Base-by-base conservation (phyloP, 2,329 filamentous ascomycete species). In the Phaeosphaeriaceae sp. region DNA sequence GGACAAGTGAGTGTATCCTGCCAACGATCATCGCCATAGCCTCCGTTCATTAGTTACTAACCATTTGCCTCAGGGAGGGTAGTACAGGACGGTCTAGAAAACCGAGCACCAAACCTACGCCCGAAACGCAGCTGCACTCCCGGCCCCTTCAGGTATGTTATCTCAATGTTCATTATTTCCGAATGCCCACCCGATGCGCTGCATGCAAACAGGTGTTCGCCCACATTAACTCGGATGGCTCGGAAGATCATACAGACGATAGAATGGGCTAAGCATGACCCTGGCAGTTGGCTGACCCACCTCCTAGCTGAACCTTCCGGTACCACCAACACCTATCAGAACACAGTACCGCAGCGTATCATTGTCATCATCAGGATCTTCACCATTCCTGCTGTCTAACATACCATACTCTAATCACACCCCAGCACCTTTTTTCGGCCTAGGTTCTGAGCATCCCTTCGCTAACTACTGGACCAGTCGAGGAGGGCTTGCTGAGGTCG, bases 391-490 rank as follows among this genome's bases (percentile, higher is more conserved):
- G 9, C 77, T 92, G 37, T 90, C 88, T 42, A 86, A 90, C 63
- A 82, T 91, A 2, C 87, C 88, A 0, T 89, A 88, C 66, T 88
- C 88, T 0, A 79, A 83, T 34, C 83, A 87, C 8, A 85, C 85
- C 6, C 86, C 87, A 1, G 89, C 87, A 46, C 90, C 90, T 57
- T 87, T 92, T 46, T 92, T 92, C 66, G 89, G 89, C n/a, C 85
- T 91, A 55, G 88, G 87, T 12, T 86, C 87, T 0, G 87, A 90
- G 66, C 88, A 91, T 66, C 88, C 88, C 0, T 92, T 92, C 67
- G 86, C 87, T 63, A 92, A 92, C 67, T 92, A 92, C 72, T 93
- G 89, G 89, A 92, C 88, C 2, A 90, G 87, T 63, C 83, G 87
- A 52, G 89, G 89, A 39, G 89, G 88, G 0, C 75, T 93, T 15